A percentile compares a stretch with the other conserved stretches of the same genome.
Conservation (phyloP, 257 asterid species). For the Osmanthus fragrans region DNA sequence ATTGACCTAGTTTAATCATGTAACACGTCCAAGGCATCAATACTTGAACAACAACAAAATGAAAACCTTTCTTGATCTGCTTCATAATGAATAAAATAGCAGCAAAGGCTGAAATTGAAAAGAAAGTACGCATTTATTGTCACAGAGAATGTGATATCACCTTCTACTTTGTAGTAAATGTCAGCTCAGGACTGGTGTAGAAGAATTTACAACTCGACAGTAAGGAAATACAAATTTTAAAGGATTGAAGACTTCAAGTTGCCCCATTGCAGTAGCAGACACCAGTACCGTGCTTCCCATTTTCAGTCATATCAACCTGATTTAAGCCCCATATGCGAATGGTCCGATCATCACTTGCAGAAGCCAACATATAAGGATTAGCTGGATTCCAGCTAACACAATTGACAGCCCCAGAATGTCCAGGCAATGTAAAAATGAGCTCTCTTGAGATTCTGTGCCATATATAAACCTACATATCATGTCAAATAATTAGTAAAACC, state of each 20-base stretch:
- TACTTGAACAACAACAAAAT: background rate
- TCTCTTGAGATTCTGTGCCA: conserved; percentile 78
- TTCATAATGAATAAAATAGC: background rate
- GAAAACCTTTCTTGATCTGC: background rate
- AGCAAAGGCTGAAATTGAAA: background rate
- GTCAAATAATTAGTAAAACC: background rate
- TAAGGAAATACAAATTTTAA: conserved; percentile 24
- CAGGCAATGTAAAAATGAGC: conserved; percentile 51
- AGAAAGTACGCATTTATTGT: conserved; percentile 34
- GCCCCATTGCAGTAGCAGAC: conserved; percentile 65
- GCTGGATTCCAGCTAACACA: conserved; percentile 90
- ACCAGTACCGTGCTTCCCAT: conserved; percentile 53
- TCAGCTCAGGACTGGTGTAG: conserved; percentile 39
- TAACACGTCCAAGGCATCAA: background rate
- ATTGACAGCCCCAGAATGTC: conserved; percentile 79
- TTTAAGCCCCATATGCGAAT: conserved; percentile 86
- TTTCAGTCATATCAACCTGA: conserved; percentile 46
- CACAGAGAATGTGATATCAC: conserved; percentile 40
- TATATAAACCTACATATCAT: conserved; percentile 58
- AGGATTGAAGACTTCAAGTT: conserved; percentile 42
- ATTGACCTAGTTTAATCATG: background rate
- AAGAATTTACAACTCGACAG: conserved; percentile 59
- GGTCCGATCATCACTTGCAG: conserved; percentile 89
- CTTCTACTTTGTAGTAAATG: conserved; percentile 37
- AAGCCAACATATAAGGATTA: conserved; percentile 82